These are phyloP conservation scores for Oryza longistaminata DNA, from an alignment of 176 grass and related monocot species.

Conservation along the genomic window DNA sequence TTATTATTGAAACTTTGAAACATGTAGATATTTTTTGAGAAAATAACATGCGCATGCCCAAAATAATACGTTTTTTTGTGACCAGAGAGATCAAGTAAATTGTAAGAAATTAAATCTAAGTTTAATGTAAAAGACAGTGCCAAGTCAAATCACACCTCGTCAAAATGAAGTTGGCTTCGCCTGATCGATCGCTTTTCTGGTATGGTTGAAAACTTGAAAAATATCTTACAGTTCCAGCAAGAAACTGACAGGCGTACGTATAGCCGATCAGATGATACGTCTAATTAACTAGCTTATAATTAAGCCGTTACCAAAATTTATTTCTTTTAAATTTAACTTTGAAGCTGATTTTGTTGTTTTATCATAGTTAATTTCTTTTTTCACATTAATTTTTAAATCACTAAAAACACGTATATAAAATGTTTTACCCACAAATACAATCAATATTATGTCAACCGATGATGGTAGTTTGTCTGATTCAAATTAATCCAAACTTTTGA, in stretches of 20 bases:
- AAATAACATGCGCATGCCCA: background rate
- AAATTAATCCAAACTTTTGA: no score
- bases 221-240: background rate
- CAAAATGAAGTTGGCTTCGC: background rate
- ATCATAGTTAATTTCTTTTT: no score
- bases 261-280: conserved; percentile 15
- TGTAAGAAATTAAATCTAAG: background rate
- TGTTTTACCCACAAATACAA: no score
- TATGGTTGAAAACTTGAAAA: conserved; percentile 3
- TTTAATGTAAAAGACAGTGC: background rate
- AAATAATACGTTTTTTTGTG: background rate
- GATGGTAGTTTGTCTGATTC: no score
- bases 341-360: no score
- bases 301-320: no score
- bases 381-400: no score
- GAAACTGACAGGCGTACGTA: conserved; percentile 12
- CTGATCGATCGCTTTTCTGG: background rate
- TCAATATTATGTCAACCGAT: no score
- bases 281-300: background rate
- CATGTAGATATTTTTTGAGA: background rate
- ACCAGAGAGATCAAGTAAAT: background rate
- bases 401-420: no score
- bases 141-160: background rate
- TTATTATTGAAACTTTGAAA: background rate
- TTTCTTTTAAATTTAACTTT: no score